Base-by-base conservation (phyloP, 192 early-diverging fungal species). In the Dissophora globulifera region DNA sequence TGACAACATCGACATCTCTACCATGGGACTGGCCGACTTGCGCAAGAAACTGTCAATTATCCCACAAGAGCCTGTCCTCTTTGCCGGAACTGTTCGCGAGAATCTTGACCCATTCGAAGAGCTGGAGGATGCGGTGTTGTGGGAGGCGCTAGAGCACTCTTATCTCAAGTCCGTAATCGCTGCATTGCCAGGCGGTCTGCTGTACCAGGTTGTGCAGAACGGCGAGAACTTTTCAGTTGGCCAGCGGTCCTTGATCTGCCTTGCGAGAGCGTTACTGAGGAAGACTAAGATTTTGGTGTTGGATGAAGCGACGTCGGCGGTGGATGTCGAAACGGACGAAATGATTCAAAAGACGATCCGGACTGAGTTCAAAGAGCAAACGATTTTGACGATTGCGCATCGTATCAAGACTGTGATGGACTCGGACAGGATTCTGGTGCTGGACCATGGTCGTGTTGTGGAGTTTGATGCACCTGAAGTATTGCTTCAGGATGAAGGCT, bases 151-250 rank as follows among this genome's bases (percentile, higher is more conserved):
- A 9, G 83, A 88, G 59, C 69, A 78, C 17, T 84, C 91, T 8
- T 85, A 88, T 63, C 78, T 96, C 19, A 85, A 90, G 72, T 80
- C 74, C 16, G 63, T 84, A 40, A 69, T 96, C 32, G 65, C 81
- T 15, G 41, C 78, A 35, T 72, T 92, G 56, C 86, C 86, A 5
- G 88, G 82, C 32, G 83, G 86, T 19, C 78, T 94, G 26, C 91
- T 93, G 27, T 81, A 80, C n/a, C 53, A 75, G 26, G 88, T 96
- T 1, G 60, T 84, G 7, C 90, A 94, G 56, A 83, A 88, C 49
- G 95, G 95, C 26, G 78, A 86, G 23, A 95, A 95, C 78, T 92
- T 95, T 62, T 93, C 90, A 22, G 88, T 90, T 41, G 92, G 92
- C 12, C 91, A 94, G 71, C 62, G 88, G 27, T 92, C 93, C 60